Conservation (phyloP, 352 stramenopile species). For the Phytophthora citrophthora region DNA sequence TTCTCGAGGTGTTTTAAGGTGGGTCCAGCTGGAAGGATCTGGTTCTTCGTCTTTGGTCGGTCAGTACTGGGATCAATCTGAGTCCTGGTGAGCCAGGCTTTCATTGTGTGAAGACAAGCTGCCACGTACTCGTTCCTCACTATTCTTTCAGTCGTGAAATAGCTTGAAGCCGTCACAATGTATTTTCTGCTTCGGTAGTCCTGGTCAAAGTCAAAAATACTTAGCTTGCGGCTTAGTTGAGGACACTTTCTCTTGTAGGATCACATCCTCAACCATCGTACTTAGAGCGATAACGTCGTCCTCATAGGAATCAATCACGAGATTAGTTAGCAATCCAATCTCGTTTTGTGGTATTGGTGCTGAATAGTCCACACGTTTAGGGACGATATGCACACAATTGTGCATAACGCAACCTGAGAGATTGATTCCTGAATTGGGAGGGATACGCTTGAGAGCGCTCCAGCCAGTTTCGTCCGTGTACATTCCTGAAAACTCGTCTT, state of each 20-base stretch:
- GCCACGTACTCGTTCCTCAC: no score
- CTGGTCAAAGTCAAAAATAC: no score
- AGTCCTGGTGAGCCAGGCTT: no score
- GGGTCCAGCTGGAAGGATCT: no score
- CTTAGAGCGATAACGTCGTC: constrained; percentile 57
- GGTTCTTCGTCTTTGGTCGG: no score
- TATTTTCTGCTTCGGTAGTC: no score
- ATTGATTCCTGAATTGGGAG: constrained; percentile 23
- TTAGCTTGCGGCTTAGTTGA: no score
- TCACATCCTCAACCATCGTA: constrained; percentile 57
- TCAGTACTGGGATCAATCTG: no score
- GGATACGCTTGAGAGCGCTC: constrained; percentile 57
- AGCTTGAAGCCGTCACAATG: no score
- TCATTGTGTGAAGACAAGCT: no score
- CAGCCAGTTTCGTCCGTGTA: constrained; percentile 74
- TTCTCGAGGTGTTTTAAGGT: no score
- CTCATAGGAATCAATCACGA: constrained; percentile 63
- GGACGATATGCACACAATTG: constrained; percentile 52
- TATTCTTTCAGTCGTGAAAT: no score
- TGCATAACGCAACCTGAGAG: constrained; percentile 46
- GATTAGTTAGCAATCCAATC: constrained; percentile 54
- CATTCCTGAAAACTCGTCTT: constrained; percentile 46
- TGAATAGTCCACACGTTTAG: constrained; percentile 32
- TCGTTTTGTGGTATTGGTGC: constrained; percentile 22
- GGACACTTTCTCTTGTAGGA: constrained; percentile 41